A percentile compares a stretch with the other conserved stretches of the same genome.
These are phyloP conservation scores for Aeminium ludgeri DNA, from an alignment of 495 filamentous ascomycete genomes.

Conservation along the genomic window DNA sequence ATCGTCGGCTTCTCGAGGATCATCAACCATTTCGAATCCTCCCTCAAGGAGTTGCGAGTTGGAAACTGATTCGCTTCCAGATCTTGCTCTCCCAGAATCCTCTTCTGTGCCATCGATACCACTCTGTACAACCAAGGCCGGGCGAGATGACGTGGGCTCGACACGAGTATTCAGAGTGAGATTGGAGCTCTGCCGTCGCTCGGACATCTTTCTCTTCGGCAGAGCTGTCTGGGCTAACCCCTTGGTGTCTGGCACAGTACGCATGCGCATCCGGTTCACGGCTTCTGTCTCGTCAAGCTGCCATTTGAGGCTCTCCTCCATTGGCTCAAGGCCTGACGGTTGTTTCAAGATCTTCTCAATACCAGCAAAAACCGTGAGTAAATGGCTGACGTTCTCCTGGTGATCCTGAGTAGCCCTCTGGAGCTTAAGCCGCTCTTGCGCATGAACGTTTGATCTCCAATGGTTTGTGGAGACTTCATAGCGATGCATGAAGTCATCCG, in stretches of 20 bases:
- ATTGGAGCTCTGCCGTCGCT: constrained; percentile 7
- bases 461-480: constrained; percentile 72
- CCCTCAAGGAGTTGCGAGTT: constrained; percentile 39
- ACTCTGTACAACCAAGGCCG: no score
- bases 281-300: constrained; percentile 90
- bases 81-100: constrained; percentile 1
- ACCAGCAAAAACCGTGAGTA: constrained; percentile 52
- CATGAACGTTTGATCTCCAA: constrained; percentile 89
- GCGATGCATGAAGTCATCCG: constrained; percentile 53
- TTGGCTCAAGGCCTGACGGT: constrained; percentile 62
- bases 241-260: constrained; percentile 58
- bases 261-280: constrained; percentile 80
- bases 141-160: no score
- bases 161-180: constrained; percentile 31
- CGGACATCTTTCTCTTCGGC: constrained; percentile 53
- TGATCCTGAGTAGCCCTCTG: constrained; percentile 78
- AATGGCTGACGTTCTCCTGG: constrained; percentile 66
- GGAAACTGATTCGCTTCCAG: constrained; percentile 18
- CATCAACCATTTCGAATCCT: constrained; percentile 87
- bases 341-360: constrained; percentile 57
- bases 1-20: constrained; percentile 65
- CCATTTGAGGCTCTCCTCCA: constrained; percentile 53
- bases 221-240: constrained; percentile 42
- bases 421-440: constrained; percentile 78
- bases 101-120: constrained; percentile 7